Evolutionary conservation across 768 basidiomycete species (phyloP), one percentile per base, ranked within the genome.

Genomic region (Kwoniella dendrophila): DNA sequence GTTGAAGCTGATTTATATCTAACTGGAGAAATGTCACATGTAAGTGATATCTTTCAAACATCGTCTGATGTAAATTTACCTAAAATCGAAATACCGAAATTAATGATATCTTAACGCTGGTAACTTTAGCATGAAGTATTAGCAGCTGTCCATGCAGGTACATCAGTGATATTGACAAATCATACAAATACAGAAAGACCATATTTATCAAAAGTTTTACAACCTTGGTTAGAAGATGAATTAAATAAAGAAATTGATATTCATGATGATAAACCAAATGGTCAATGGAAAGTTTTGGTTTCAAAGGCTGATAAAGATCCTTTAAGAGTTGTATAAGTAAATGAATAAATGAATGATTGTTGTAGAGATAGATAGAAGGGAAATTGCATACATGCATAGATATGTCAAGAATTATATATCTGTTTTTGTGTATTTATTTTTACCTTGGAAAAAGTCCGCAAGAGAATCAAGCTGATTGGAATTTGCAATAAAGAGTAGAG

Each of bases 161-260:
- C 82, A 71, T 85, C 90, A 74, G 88, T 96, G 74, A 84, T 96
- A 65, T 83, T 96, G 57, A 92, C 92, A 88, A 80, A 82, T 18
- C 95, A 97, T 80, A 89, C 91, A 16, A 93, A 93, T 80, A 94
- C 94, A 44, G 95, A 98, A 81, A 89, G 94, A 32, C 92, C 92
- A 0, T 97, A 91, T 80, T 87, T 98, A 56, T 85, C 66, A 4
- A 56, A 87, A 18, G 81, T 85, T 24, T 84, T 97, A 32, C 87
- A 87, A 38, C 78, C 81, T 12, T 87, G 86, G 79, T 82, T 97
- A 63, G 74, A 78, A 62, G 67, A 73, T 49, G 85, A 87, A 76
- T 80, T 89, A 62, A 68, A 74, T 16, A 78, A 57, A 4, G 55
- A 52, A 77, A 43, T 18, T 18, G 48, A 68, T 12, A 20, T 76